Base-by-base conservation (phyloP, 83 land plant species). In the Thuja plicata region DNA sequence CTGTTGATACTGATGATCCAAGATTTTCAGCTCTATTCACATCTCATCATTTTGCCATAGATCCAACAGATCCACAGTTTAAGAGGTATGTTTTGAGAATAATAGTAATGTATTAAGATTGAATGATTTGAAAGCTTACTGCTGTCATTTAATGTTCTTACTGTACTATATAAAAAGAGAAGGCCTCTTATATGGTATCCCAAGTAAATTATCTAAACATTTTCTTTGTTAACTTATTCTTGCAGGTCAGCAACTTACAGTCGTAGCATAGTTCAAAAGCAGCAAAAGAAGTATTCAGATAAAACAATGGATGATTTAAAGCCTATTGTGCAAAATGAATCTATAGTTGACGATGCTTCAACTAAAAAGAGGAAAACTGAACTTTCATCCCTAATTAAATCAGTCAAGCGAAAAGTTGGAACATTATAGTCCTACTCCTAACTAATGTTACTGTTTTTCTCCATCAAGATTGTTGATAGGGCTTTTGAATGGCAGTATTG, bases 31-130 rank as follows among this genome's bases (percentile, higher is more conserved):
- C 93, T 43, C 91, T 95, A 40, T 95, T 95, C 66, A 93, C 88
- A 38, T 91, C 93, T 48, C 99, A 93, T 89, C 94, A 89, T 55
- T 97, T 91, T 91, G 98, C 99, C 52, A 83, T 97, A 89, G 99
- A 97, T 90, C 99, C 99, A 27, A 96, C 98, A 10, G 94, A 97
- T 89, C 97, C 99, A n/a, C 97, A 95, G 91, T 97, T 91, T 88
- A 95, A 94, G 89, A 95, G 98, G 97, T 94, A 92, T 37, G 66
- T 77, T 43, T 37, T 32, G 37, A 38, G 32, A 21, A 45, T 82
- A 32, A 16, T 50, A 48, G 30, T 43, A 78, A 88, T 48, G 5
- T 81, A 66, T 85, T 6, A 8, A 84, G 37, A 3, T 52, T 37
- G 21, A 84, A 84, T 52, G 41, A 13, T 46, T 48, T 48, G 41